Conservation (phyloP, 2,329 filamentous ascomycete genomes). For the Alternaria gansuensis region DNA sequence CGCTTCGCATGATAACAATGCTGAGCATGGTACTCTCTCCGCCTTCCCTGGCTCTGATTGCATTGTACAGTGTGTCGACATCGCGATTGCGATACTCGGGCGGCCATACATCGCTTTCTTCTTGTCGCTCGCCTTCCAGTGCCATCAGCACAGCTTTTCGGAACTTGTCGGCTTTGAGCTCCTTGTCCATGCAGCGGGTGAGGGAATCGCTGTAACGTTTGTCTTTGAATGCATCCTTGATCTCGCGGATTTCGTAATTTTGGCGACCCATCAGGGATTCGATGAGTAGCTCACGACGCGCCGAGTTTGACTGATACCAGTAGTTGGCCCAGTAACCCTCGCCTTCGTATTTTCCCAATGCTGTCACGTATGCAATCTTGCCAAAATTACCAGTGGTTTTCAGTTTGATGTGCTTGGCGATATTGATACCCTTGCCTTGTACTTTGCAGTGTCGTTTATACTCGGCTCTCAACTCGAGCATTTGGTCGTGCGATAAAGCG, state of each 20-base stretch:
- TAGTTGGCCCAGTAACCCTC: constrained; percentile 99
- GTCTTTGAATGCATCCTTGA: constrained; percentile 89
- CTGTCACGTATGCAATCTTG: constrained; percentile 90
- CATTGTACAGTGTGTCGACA: constrained; percentile 73
- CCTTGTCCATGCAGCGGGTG: constrained; percentile 85
- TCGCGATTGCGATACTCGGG: constrained; percentile 70
- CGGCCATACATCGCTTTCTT: constrained; percentile 72
- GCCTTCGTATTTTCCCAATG: constrained; percentile 87
- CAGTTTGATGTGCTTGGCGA: constrained; percentile 85
- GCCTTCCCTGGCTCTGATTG: constrained; percentile 75
- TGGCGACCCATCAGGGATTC: constrained; percentile 90
- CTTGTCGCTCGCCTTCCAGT: constrained; percentile 83
- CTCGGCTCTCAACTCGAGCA: constrained; percentile 83
- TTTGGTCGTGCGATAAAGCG: constrained; percentile 82
- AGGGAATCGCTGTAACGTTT: constrained; percentile 89
- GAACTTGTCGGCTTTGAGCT: constrained; percentile 96
- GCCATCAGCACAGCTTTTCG: constrained; percentile 85
- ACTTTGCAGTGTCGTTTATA: constrained; percentile 92
- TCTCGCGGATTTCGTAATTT: constrained; percentile 84
- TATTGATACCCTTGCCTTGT: constrained; percentile 80
- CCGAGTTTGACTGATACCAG: constrained; percentile 91
- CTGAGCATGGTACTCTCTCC: constrained; percentile 88
- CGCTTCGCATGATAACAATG: constrained; percentile 81
- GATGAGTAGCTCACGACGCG: constrained; percentile 86
- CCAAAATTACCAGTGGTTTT: constrained; percentile 81